These are phyloP conservation scores for Boletales sp. DNA, from an alignment of 768 basidiomycete genomes.

Conservation along the genomic window DNA sequence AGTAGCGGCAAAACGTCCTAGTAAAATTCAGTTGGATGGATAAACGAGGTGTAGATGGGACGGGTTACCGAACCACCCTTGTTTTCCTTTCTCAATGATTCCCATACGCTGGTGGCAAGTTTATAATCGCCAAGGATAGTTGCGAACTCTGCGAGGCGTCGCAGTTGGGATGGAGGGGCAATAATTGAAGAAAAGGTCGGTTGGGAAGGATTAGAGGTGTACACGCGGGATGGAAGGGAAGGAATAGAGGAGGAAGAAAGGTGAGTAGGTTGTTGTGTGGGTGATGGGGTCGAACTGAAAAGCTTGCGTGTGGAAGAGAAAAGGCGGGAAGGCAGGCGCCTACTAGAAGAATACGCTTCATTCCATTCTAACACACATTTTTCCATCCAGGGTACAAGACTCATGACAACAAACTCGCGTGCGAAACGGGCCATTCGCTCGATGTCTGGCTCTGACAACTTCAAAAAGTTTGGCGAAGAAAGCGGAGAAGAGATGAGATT, in stretches of 20 bases:
- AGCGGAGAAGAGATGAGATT: neutral
- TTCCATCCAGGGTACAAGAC: slow-evolving; percentile 95
- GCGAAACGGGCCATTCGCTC: slow-evolving; percentile 73
- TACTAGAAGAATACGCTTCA: slow-evolving; percentile 76
- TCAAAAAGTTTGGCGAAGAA: slow-evolving; percentile 34
- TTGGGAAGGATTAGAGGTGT: slow-evolving; percentile 37
- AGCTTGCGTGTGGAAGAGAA: slow-evolving; percentile 83
- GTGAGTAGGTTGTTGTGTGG: slow-evolving; percentile 41
- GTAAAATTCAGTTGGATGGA: slow-evolving; percentile 7
- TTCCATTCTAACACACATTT: slow-evolving; percentile 92
- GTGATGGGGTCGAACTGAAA: slow-evolving; percentile 62
- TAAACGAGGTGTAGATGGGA: neutral
- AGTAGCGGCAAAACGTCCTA: slow-evolving; percentile 84
- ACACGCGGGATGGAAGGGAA: slow-evolving; percentile 34
- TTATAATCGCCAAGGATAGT: slow-evolving; percentile 90
- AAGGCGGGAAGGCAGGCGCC: slow-evolving; percentile 77
- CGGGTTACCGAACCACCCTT: slow-evolving; percentile 75
- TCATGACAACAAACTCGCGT: slow-evolving; percentile 86
- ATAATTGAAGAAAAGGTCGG: slow-evolving; percentile 6
- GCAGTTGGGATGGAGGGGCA: slow-evolving; percentile 60
- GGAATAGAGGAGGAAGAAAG: slow-evolving; percentile 38
- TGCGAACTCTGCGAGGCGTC: slow-evolving; percentile 93
- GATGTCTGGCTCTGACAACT: slow-evolving; percentile 69
- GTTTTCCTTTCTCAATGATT: slow-evolving; percentile 78
- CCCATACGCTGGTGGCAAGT: slow-evolving; percentile 81